A percentile compares a stretch with the other conserved stretches of the same genome.
Evolutionary conservation across 208 protist genomes (phyloP).

Genomic region (Trypanosoma rangeli): DNA sequence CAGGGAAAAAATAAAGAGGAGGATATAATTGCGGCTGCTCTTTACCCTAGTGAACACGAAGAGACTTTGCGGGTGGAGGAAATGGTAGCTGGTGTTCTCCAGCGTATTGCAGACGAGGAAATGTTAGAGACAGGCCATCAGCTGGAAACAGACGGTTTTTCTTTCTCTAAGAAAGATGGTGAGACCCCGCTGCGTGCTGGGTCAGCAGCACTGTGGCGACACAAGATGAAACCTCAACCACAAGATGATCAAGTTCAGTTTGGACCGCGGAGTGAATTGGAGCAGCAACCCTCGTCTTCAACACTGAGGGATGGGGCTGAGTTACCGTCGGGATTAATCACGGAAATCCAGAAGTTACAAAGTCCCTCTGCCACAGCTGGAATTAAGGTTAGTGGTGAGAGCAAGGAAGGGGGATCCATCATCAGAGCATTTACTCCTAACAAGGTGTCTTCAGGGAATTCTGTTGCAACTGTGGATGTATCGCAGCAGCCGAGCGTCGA

Average conservation of each 20-base stretch:
- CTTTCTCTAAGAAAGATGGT: neutral
- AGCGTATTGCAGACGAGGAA: slow-evolving; percentile 23
- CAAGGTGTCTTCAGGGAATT: neutral
- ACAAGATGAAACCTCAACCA: neutral
- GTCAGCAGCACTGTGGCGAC: neutral
- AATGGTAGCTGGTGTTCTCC: slow-evolving; percentile 1
- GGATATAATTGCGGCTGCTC: slow-evolving; percentile 2
- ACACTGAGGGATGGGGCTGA: neutral
- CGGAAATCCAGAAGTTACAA: neutral
- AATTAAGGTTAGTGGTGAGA: neutral
- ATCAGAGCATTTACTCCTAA: neutral
- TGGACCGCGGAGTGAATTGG: neutral
- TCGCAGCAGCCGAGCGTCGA: neutral
- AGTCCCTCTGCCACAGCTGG: neutral
- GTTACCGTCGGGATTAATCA: neutral
- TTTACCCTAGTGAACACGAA: neutral
- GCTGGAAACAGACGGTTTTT: neutral
- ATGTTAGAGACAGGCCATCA: neutral
- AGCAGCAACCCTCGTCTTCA: neutral
- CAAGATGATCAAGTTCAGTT: neutral
- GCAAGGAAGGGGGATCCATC: neutral
- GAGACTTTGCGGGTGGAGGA: neutral
- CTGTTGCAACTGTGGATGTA: neutral
- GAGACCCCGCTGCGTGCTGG: neutral
- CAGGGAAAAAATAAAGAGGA: neutral